These are phyloP conservation scores for Gossypium mustelinum DNA, from an alignment of 345 rosid species.

Conservation along the genomic window DNA sequence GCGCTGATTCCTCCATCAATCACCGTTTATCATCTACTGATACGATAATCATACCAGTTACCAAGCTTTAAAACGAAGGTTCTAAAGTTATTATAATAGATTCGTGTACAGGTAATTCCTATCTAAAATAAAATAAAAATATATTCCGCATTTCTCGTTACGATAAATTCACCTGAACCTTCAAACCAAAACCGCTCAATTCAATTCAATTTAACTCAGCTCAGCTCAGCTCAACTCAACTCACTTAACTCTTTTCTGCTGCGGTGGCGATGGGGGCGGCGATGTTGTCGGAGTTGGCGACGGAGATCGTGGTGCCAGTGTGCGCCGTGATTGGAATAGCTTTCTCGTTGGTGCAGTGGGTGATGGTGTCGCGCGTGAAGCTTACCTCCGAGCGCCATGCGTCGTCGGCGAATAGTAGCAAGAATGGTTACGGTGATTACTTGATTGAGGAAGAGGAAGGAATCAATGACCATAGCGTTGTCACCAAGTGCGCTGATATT, in stretches of 20 bases:
- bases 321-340: conserved; percentile 71
- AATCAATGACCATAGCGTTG: conserved; percentile 51
- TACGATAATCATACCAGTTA: background rate
- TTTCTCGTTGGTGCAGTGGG: conserved; percentile 66
- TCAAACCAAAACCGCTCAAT: background rate
- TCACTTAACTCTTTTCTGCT: background rate
- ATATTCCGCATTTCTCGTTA: too few relatives aligned
- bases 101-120: background rate
- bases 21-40: background rate
- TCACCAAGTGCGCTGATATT: conserved; percentile 68
- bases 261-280: conserved; percentile 26
- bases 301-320: conserved; percentile 56
- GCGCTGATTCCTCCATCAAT: background rate
- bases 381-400: conserved; percentile 27
- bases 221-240: too few relatives aligned
- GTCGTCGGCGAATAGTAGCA: conserved; percentile 14
- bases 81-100: background rate
- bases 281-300: conserved; percentile 53
- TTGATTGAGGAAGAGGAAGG: conserved; percentile 85
- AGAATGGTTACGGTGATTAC: conserved; percentile 54
- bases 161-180: too few relatives aligned
- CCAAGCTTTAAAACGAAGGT: too few relatives aligned
- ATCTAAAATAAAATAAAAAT: background rate
- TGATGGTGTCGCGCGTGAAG: conserved; percentile 55
- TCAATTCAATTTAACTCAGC: background rate